These are phyloP conservation scores for Rhytidiadelphus loreus DNA, from an alignment of 225 moss, liverwort and hornwort species.

Conservation along the genomic window DNA sequence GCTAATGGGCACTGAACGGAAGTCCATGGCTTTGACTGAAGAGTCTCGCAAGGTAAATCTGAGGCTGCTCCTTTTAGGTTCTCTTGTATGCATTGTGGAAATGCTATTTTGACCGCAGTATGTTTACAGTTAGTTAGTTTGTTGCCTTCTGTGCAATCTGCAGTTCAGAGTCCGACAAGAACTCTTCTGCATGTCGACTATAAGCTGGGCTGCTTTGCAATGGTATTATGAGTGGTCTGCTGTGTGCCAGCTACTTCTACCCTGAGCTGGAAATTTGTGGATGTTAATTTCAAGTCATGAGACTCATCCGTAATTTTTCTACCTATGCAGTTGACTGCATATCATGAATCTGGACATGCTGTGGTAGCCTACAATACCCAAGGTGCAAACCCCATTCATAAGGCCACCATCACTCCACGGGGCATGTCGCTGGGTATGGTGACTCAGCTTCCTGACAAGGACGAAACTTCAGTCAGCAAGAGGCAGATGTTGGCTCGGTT, in stretches of 20 bases:
- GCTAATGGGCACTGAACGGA: conserved; percentile 96
- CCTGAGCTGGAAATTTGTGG: neutral
- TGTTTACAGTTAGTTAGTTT: neutral
- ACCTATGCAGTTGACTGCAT: conserved; percentile 86
- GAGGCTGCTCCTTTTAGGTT: neutral
- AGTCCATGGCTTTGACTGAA: conserved; percentile 76
- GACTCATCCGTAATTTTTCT: neutral
- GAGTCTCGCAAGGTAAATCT: conserved; percentile 75
- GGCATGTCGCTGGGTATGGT: conserved; percentile 99
- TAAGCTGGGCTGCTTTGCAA: neutral
- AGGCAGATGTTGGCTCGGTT: conserved; percentile 91
- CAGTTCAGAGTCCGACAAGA: neutral
- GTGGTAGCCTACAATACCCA: conserved; percentile 89
- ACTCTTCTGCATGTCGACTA: neutral
- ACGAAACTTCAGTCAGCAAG: conserved; percentile 96
- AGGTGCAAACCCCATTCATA: conserved; percentile 97
- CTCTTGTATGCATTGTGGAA: neutral
- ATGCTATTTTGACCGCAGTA: neutral
- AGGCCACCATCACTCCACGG: conserved; percentile 94
- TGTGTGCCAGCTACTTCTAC: neutral
- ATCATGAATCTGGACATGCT: conserved; percentile 98
- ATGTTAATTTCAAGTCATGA: neutral
- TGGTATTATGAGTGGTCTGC: neutral
- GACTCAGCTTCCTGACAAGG: conserved; percentile 97
- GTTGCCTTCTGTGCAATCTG: neutral